These are phyloP conservation scores for Cryptococcus neoformans DNA, from an alignment of 1,284 basidiomycete species.

Conservation along the genomic window DNA sequence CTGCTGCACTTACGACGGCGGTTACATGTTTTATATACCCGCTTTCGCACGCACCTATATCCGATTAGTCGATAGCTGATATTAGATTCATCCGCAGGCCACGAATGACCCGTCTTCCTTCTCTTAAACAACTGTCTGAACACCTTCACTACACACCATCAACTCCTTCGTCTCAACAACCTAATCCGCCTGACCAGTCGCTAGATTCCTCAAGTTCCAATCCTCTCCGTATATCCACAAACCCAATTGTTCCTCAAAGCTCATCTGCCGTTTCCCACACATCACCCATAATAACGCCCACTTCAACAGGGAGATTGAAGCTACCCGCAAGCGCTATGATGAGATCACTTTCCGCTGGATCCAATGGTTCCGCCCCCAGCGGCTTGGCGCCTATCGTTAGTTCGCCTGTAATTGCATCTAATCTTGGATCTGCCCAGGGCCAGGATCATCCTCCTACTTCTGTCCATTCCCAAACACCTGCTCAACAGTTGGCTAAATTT, in stretches of 20 bases:
- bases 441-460: not conserved
- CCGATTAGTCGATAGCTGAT: no score
- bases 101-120: conserved; percentile 35
- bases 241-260: conserved; percentile 61
- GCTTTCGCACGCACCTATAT: not conserved
- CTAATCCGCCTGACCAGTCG: conserved; percentile 50
- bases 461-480: conserved; percentile 4
- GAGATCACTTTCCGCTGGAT: conserved; percentile 10
- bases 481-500: not conserved
- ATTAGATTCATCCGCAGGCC: conserved; percentile 6
- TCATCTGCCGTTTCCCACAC: conserved; percentile 31
- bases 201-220: conserved; percentile 58
- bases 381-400: not conserved
- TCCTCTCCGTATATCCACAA: conserved; percentile 57
- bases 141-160: conserved; percentile 18
- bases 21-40: not conserved
- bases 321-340: conserved; percentile 44
- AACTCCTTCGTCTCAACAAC: conserved; percentile 11
- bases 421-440: not conserved
- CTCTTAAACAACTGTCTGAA: conserved; percentile 35
- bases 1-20: not conserved
- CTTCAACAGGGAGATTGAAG: conserved; percentile 62
- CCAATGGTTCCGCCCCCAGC: not conserved
- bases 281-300: conserved; percentile 10
- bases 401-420: not conserved